These are phyloP conservation scores for Phytophthora brassicae DNA, from an alignment of 352 stramenopile species.

Conservation along the genomic window DNA sequence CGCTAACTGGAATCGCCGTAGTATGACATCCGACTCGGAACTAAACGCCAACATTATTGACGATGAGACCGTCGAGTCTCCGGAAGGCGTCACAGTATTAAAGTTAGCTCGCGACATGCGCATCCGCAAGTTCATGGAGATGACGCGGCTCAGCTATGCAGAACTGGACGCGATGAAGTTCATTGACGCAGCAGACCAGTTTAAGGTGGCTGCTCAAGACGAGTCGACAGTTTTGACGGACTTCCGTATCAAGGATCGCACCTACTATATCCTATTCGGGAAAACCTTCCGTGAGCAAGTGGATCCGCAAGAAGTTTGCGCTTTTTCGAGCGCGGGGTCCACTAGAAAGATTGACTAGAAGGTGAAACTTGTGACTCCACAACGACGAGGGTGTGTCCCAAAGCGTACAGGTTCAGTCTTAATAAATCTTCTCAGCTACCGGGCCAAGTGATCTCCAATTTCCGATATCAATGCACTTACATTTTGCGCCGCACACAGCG, in stretches of 20 bases:
- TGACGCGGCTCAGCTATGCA: conserved; percentile 38
- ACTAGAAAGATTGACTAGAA: conserved; percentile 9
- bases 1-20: conserved; percentile 61
- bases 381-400: neutral
- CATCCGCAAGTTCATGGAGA: conserved; percentile 63
- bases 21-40: conserved; percentile 58
- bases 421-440: no score
- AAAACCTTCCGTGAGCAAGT: conserved; percentile 17
- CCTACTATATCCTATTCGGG: conserved; percentile 11
- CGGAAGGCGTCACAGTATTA: conserved; percentile 35
- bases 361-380: neutral
- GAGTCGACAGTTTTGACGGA: conserved; percentile 31
- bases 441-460: no score
- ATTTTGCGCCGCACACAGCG: no score
- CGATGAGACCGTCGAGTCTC: conserved; percentile 25
- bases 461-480: no score
- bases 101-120: conserved; percentile 50
- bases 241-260: conserved; percentile 4
- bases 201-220: conserved; percentile 33
- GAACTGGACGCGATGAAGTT: conserved; percentile 50
- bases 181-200: conserved; percentile 40
- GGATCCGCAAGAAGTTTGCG: conserved; percentile 24
- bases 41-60: conserved; percentile 60
- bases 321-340: conserved; percentile 8
- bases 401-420: no score